Conservation (phyloP, 371 early-diverging fungal genomes). For the Haplosporangium sp. region DNA sequence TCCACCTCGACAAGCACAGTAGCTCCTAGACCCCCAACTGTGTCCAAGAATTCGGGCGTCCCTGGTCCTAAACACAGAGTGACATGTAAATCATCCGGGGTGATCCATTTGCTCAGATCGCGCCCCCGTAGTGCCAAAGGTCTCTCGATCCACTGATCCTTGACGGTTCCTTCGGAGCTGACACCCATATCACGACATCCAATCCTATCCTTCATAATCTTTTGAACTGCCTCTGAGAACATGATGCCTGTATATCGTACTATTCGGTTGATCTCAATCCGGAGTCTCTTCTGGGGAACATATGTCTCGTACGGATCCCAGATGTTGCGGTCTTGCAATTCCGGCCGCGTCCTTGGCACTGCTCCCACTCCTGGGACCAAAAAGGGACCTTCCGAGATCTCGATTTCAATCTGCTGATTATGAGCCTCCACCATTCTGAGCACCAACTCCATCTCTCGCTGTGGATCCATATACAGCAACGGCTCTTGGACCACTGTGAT, state of each 20-base stretch:
- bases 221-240: slow-evolving; percentile 35
- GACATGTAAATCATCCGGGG: slow-evolving; percentile 50
- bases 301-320: slow-evolving; percentile 53
- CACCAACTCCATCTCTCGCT: slow-evolving; percentile 35
- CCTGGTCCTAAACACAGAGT: slow-evolving; percentile 30
- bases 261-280: slow-evolving; percentile 26
- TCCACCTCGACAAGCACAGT: slow-evolving; percentile 43
- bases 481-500: slow-evolving; percentile 40
- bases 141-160: slow-evolving; percentile 15
- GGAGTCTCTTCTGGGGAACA: slow-evolving; percentile 27
- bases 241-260: slow-evolving; percentile 49
- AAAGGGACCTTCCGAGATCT: slow-evolving; percentile 28
- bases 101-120: slow-evolving; percentile 35
- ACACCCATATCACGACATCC: not conserved
- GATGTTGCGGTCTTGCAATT: slow-evolving; percentile 23
- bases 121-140: slow-evolving; percentile 11
- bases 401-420: slow-evolving; percentile 40
- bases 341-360: slow-evolving; percentile 35
- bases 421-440: slow-evolving; percentile 42
- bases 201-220: slow-evolving; percentile 17
- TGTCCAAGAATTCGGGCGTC: slow-evolving; percentile 10
- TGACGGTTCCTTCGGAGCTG: not conserved
- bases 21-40: slow-evolving; percentile 35
- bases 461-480: slow-evolving; percentile 36
- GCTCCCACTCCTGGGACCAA: slow-evolving; percentile 39